A percentile compares a stretch with the other conserved stretches of the same genome.
Conservation (phyloP, 768 basidiomycete genomes). For the Daedaleopsis sinensis region DNA sequence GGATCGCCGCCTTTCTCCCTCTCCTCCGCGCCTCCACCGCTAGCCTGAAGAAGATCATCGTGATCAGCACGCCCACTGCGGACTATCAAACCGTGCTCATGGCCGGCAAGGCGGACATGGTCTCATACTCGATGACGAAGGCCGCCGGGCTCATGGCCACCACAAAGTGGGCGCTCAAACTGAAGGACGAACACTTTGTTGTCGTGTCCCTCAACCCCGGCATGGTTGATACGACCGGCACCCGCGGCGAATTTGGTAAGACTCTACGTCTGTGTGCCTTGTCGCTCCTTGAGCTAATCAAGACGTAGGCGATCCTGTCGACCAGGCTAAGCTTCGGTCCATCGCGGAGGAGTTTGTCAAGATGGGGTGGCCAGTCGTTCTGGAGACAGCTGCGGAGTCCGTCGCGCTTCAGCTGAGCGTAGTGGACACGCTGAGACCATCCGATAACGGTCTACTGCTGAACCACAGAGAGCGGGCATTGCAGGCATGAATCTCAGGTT, state of each 20-base stretch:
- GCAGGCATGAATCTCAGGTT: too few relatives aligned
- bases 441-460: constrained; percentile 4
- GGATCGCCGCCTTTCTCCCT: neutral
- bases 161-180: constrained; percentile 39
- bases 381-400: constrained; percentile 12
- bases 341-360: too few relatives aligned
- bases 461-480: too few relatives aligned
- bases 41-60: constrained; percentile 39
- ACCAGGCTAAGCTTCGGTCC: too few relatives aligned
- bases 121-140: constrained; percentile 41
- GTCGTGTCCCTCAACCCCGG: constrained; percentile 41
- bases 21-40: constrained; percentile 38
- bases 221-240: constrained; percentile 30
- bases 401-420: constrained; percentile 6
- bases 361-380: neutral
- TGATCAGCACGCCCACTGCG: constrained; percentile 33
- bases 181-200: constrained; percentile 34
- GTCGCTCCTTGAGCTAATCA: too few relatives aligned
- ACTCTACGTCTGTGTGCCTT: too few relatives aligned
- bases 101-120: constrained; percentile 6
- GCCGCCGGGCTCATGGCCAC: constrained; percentile 40
- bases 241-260: neutral
- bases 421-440: neutral
- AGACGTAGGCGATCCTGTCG: too few relatives aligned
- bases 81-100: constrained; percentile 30